Percentiles rank a stretch among this genome's conserved stretches.
These are phyloP conservation scores for Fusarium newnesense DNA, from an alignment of 2,329 filamentous ascomycete genomes.

Conservation along the genomic window DNA sequence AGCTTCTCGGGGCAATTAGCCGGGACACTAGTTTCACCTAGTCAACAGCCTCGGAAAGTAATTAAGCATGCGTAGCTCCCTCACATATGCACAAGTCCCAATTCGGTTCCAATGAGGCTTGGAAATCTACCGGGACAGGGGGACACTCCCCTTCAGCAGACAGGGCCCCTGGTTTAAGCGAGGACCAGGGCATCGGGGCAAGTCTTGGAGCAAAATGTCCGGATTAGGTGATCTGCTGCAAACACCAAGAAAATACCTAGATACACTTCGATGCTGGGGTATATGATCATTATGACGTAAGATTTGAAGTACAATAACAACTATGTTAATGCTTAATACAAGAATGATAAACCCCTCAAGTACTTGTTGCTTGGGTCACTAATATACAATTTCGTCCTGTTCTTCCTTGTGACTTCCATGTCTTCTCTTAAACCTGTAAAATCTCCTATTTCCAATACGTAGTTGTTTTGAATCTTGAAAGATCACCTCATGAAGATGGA, in stretches of 20 bases:
- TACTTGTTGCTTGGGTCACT: too few relatives aligned
- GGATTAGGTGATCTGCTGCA: neutral
- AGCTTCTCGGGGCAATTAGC: neutral
- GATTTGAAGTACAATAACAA: neutral
- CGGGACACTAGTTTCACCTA: neutral
- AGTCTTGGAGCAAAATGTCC: neutral
- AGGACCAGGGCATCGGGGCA: too few relatives aligned
- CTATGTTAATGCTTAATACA: neutral
- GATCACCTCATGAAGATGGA: neutral
- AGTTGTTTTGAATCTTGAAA: neutral
- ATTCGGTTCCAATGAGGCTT: neutral
- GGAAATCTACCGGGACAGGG: neutral
- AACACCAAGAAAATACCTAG: neutral
- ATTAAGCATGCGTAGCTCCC: neutral
- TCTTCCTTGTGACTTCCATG: neutral
- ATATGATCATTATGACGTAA: neutral
- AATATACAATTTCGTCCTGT: neutral
- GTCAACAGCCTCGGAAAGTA: neutral
- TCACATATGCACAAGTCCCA: neutral
- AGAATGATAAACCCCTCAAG: neutral
- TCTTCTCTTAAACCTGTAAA: neutral
- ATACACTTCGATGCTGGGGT: neutral
- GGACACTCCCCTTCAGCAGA: too few relatives aligned
- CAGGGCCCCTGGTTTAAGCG: too few relatives aligned
- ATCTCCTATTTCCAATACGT: accelerated